These are phyloP conservation scores for Angophora floribunda DNA, from an alignment of 345 rosid species.

Conservation along the genomic window DNA sequence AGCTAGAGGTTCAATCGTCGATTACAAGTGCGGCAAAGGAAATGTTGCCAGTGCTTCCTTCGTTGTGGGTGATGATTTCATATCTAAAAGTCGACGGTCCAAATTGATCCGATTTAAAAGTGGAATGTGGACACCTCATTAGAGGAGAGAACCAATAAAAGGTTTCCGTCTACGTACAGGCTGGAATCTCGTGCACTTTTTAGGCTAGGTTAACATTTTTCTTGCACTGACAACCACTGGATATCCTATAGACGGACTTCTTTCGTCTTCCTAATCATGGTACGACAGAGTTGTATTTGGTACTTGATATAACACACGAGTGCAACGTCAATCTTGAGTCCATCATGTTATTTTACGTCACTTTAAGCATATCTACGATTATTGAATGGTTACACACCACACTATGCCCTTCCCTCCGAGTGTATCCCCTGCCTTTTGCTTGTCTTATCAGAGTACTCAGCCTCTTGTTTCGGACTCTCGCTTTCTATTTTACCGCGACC, in stretches of 20 bases:
- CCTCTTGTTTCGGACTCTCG: background rate
- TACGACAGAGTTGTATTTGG: background rate
- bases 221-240: background rate
- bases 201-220: background rate
- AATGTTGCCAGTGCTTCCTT: background rate
- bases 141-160: background rate
- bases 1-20: background rate
- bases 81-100: background rate
- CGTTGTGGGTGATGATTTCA: background rate
- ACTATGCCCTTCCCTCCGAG: background rate
- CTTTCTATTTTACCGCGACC: background rate
- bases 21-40: background rate
- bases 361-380: background rate
- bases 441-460: background rate
- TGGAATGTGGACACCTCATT: background rate
- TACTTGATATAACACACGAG: background rate
- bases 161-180: background rate
- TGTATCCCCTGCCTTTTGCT: background rate
- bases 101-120: background rate
- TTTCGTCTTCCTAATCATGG: background rate
- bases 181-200: background rate
- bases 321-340: fast-evolving
- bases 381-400: background rate
- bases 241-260: background rate
- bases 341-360: background rate